A percentile compares a stretch with the other conserved stretches of the same genome.
Evolutionary conservation across 2,329 filamentous ascomycete species (phyloP).

Genomic region (Immersiporthe knoxdaviesiana): DNA sequence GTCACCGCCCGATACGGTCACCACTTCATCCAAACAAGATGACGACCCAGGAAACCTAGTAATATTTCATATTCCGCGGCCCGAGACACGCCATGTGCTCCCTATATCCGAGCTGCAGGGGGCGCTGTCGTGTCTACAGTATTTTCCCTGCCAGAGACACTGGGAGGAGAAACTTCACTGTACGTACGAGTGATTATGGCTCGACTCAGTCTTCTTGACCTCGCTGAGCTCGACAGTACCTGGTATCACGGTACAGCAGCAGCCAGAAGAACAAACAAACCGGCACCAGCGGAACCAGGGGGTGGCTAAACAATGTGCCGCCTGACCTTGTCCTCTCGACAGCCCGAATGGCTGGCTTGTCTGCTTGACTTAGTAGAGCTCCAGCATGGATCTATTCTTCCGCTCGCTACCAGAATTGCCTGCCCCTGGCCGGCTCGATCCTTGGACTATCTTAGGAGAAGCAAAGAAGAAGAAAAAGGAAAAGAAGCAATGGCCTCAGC

Average conservation of each 20-base stretch:
- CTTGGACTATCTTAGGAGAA: neutral
- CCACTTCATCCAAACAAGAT: neutral
- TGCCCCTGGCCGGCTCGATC: constrained; percentile 9
- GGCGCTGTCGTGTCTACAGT: neutral
- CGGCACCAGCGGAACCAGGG: neutral
- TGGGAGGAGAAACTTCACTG: neutral
- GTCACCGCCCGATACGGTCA: neutral
- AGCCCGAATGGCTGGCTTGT: neutral
- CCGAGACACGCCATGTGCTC: constrained; percentile 8
- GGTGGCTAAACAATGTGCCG: too few species aligned
- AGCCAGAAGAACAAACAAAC: neutral
- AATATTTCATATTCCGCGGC: neutral
- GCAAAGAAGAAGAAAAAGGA: neutral
- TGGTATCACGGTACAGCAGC: neutral
- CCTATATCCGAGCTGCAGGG: neutral
- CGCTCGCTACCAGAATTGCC: constrained; percentile 18
- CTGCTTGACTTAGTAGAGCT: too few species aligned
- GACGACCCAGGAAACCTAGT: neutral
- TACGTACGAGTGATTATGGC: neutral
- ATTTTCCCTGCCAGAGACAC: neutral
- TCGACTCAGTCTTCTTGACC: neutral
- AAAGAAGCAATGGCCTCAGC: neutral
- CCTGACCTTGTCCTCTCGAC: neutral
- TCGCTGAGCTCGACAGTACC: neutral
- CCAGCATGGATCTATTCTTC: neutral